Percentiles rank a stretch among this genome's conserved stretches.
phyloP scores from a whole-genome alignment of 768 basidiomycete genomes.

The Russula foetens region DNA sequence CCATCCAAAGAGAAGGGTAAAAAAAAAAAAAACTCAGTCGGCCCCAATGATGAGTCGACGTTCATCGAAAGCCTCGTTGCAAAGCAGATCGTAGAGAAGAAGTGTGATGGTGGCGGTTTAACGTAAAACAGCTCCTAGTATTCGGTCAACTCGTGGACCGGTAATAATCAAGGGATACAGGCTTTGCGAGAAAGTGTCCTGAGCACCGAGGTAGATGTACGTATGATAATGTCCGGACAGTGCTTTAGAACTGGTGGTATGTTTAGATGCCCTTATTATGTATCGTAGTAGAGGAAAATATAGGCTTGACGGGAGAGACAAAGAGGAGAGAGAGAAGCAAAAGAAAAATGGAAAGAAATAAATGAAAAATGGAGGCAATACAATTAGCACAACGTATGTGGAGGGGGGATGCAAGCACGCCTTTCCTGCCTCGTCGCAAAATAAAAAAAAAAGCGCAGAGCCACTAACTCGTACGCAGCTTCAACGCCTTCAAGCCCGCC shows the following conservation, averaged over 20 bases:
- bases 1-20: neutral
- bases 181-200: constrained; percentile 2
- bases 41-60: neutral
- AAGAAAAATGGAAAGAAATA: neutral
- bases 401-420: neutral
- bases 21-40: constrained; percentile 1
- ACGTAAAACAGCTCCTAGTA: constrained; percentile 6
- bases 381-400: neutral
- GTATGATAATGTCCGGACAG: constrained; percentile 14
- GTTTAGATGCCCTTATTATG: constrained; percentile 13
- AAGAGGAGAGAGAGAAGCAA: too few relatives aligned
- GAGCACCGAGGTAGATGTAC: neutral
- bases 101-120: neutral
- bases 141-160: neutral
- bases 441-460: too few relatives aligned
- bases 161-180: constrained; percentile 6
- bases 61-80: neutral
- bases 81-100: neutral
- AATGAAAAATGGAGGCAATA: neutral
- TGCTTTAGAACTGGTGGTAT: constrained; percentile 10
- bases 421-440: neutral
- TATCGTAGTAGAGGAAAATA: constrained; percentile 11
- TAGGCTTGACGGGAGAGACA: too few relatives aligned
- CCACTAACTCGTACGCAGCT: neutral
- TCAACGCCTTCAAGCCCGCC: neutral